Evolutionary conservation across 2,329 filamentous ascomycete genomes (phyloP).

Genomic region (Septoria linicola): DNA sequence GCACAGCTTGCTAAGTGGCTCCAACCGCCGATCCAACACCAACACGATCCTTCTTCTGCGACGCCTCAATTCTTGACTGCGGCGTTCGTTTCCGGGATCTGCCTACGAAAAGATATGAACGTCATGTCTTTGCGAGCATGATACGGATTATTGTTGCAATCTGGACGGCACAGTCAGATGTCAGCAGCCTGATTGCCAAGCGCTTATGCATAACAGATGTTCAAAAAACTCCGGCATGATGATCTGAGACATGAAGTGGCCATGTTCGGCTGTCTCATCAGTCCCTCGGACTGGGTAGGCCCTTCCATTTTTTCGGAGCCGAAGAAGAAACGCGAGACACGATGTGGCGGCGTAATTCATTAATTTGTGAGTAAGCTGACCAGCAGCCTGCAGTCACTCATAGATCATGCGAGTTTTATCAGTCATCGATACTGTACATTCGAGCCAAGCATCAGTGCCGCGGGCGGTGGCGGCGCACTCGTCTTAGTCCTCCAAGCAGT

Average conservation of each 20-base stretch:
- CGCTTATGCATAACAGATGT: too few species aligned
- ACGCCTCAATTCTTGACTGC: conserved; percentile 6
- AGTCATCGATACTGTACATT: conserved; percentile 9
- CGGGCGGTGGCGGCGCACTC: not conserved
- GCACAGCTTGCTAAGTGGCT: not conserved
- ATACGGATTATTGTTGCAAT: not conserved
- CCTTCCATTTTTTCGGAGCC: too few species aligned
- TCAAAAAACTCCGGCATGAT: not conserved
- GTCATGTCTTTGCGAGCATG: conserved; percentile 2
- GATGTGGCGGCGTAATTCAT: not conserved
- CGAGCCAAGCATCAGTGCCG: conserved; percentile 5
- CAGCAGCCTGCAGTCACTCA: conserved; percentile 10
- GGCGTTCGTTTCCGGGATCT: conserved; percentile 2
- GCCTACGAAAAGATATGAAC: conserved; percentile 2
- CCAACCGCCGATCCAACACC: conserved; percentile 11
- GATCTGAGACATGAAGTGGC: not conserved
- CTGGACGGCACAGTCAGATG: not conserved
- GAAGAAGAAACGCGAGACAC: not conserved
- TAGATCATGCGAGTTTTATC: conserved; percentile 7
- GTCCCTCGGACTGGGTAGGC: too few species aligned
- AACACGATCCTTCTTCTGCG: conserved; percentile 5
- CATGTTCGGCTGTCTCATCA: too few species aligned
- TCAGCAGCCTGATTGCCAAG: not conserved
- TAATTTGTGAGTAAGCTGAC: conserved; percentile 9
- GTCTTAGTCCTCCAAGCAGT: conserved; percentile 23